Evolutionary conservation across 176 grass and related monocot genomes (phyloP), one percentile per base, ranked within the genome.

Genomic region (Otatea glauca): DNA sequence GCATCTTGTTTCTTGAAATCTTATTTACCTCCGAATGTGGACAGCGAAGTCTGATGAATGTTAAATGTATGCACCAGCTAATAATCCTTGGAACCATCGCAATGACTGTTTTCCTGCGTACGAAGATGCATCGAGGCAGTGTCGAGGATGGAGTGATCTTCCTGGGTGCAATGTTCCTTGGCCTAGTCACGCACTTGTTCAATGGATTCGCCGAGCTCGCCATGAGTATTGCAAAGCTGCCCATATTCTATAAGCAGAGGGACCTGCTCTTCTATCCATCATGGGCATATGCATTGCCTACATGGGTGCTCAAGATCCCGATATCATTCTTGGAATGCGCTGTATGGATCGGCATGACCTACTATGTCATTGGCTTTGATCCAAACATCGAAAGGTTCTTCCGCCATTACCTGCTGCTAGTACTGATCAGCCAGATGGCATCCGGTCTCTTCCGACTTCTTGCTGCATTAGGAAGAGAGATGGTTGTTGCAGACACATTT

Each of bases 221-320:
- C 41, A 95, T 98, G 92, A 94, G 72, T 44, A 93, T 98, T 82
- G 88, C 83, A 62, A 98, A 95, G 79, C 67, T 98, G 35, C 95
- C 95, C 0, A 90, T 98, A 76, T 98, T 98, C 82, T 98, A 95
- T 72, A 98, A 98, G 85, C 95, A 98, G 87, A 92, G 95, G 80
- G 92, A 98, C 72, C 89, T 94, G 35, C 91, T 67, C 54, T 98
- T 98, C 83, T 98, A 95, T 90, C 95, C 95, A 65, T 88, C 92
- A 80, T 98, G 95, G 95, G 83, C 91, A 25, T 98, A 95, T 83
- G 95, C 91, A 25, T 23, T 92, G n/a, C 95, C 92, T 42, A 91
- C 92, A 80, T 98, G 95, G 95, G 48, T 98, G 50, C 89, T 98
- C 14, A 98, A 98, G 81, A 95, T 98, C 45, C 95, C 95, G 0